Percentiles rank a stretch among this genome's conserved stretches.
phyloP scores from a whole-genome alignment of 352 stramenopile species.

The Blastocystis hominis region DNA sequence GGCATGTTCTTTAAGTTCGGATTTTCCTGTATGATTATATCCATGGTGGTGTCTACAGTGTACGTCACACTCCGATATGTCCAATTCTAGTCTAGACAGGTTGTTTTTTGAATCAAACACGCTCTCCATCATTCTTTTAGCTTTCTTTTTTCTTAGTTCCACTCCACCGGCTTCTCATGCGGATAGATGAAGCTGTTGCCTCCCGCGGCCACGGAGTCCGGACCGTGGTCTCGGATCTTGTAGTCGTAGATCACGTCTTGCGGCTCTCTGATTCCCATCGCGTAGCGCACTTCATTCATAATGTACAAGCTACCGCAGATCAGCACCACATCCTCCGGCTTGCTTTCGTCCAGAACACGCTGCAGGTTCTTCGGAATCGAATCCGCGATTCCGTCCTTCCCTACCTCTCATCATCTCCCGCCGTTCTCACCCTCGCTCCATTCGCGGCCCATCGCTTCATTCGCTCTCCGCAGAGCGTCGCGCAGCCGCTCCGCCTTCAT shows the following conservation, averaged over 20 bases:
- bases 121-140: not conserved
- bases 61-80: conserved; percentile 34
- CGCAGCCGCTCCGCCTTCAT: conserved; percentile 36
- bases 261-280: conserved; percentile 49
- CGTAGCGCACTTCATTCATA: conserved; percentile 57
- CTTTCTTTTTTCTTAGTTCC: not conserved
- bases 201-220: not conserved
- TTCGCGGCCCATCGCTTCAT: not conserved
- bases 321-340: not conserved
- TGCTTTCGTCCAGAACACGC: conserved; percentile 10
- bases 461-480: not conserved
- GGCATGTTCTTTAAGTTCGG: conserved; percentile 54
- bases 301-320: conserved; percentile 52
- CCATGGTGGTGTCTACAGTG: conserved; percentile 36
- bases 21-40: conserved; percentile 41
- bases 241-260: conserved; percentile 54
- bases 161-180: conserved; percentile 51
- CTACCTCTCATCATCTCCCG: not conserved
- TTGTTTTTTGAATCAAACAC: not conserved
- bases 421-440: conserved; percentile 8
- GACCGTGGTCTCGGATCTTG: conserved; percentile 5
- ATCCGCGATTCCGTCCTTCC: not conserved
- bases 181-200: conserved; percentile 12
- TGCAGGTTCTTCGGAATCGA: conserved; percentile 1
- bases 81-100: not conserved